Conservation (phyloP, 2,329 filamentous ascomycete genomes). For the Fusarium sp. region DNA sequence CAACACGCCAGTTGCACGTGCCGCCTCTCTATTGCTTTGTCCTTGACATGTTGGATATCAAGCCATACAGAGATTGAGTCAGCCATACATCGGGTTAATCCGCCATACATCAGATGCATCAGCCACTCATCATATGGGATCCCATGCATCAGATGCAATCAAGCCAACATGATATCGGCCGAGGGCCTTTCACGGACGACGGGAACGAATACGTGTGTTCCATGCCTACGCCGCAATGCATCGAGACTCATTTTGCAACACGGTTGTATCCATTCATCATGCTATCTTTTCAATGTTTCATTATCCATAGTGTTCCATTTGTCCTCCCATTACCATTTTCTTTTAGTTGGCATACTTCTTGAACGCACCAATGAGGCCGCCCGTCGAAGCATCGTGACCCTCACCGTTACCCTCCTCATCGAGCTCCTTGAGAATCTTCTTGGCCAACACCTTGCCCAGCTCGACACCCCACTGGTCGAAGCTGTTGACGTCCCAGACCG, state of each 20-base stretch:
- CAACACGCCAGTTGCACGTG: not conserved
- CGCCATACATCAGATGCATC: not conserved
- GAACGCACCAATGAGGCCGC: constrained; percentile 90
- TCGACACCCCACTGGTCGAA: constrained; percentile 99
- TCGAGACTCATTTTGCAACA: not conserved
- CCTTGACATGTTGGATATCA: constrained; percentile 2
- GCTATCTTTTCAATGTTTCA: constrained; percentile 31
- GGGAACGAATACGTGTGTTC: not conserved
- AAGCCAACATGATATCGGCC: not conserved
- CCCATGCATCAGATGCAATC: not conserved
- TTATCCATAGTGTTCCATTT: constrained; percentile 29
- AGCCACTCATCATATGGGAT: not conserved
- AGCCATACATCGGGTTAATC: not conserved
- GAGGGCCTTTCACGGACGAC: not conserved
- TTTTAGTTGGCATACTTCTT: constrained; percentile 76
- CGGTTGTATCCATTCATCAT: constrained; percentile 25
- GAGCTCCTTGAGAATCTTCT: constrained; percentile 89
- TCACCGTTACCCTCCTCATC: constrained; percentile 78
- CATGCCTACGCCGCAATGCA: not conserved
- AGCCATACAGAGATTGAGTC: not conserved
- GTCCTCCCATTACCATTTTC: constrained; percentile 15
- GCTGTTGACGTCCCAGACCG: constrained; percentile 99
- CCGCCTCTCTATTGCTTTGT: not conserved
- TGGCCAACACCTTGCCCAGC: constrained; percentile 94
- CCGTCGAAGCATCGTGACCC: constrained; percentile 88